Conservation (phyloP, 371 early-diverging fungal species). For the Mortierella sp. region DNA sequence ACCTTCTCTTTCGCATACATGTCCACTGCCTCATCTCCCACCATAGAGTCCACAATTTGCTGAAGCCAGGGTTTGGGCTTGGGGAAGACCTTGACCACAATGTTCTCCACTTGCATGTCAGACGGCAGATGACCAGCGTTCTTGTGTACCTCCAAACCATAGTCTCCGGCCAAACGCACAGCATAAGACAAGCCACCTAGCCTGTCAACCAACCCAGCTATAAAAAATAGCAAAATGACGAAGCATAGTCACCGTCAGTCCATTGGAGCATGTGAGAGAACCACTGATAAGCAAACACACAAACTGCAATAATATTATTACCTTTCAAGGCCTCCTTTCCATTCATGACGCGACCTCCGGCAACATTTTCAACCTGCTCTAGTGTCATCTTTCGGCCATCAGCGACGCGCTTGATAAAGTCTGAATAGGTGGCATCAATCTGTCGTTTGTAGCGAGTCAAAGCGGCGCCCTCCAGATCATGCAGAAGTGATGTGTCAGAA, state of each 20-base stretch:
- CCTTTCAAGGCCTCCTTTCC: slow-evolving; percentile 63
- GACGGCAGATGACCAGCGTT: slow-evolving; percentile 31
- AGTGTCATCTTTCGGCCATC: slow-evolving; percentile 60
- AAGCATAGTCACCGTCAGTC: slow-evolving; percentile 1
- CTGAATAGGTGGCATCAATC: slow-evolving; percentile 62
- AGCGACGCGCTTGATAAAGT: slow-evolving; percentile 64
- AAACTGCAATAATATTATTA: slow-evolving; percentile 5
- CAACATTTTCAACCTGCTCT: slow-evolving; percentile 64
- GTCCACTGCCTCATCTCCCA: slow-evolving; percentile 50
- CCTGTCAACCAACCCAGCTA: slow-evolving; percentile 67
- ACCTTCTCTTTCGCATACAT: slow-evolving; percentile 52
- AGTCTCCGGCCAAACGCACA: slow-evolving; percentile 58
- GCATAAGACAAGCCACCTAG: slow-evolving; percentile 61
- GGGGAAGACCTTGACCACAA: slow-evolving; percentile 59
- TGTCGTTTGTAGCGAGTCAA: slow-evolving; percentile 58
- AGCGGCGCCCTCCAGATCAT: slow-evolving; percentile 59
- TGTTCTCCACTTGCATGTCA: slow-evolving; percentile 34
- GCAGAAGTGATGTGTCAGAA: slow-evolving; percentile 58
- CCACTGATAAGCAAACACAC: neutral
- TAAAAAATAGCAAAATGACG: neutral
- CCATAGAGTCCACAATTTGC: slow-evolving; percentile 44
- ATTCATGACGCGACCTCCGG: slow-evolving; percentile 70
- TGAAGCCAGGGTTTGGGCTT: slow-evolving; percentile 52
- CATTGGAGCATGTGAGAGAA: neutral
- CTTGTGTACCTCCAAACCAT: slow-evolving; percentile 56